phyloP scores from a whole-genome alignment of 225 moss, liverwort and hornwort genomes.

The Thuidium tamariscinum region DNA sequence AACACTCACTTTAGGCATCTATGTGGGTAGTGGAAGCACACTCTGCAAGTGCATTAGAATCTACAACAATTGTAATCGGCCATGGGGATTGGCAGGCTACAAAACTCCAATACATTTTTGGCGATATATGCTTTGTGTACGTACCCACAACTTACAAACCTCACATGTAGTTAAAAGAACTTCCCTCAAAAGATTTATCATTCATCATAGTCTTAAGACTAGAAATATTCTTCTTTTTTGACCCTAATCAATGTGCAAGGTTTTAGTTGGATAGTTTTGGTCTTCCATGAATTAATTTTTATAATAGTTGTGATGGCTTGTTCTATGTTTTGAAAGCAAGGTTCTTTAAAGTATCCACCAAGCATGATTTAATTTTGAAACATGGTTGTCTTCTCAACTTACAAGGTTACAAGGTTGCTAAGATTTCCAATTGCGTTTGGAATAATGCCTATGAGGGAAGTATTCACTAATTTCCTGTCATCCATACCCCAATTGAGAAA shows the following conservation, averaged over 20 bases:
- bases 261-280: background rate
- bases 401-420: conserved; percentile 23
- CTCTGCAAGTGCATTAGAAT: background rate
- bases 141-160: too few species aligned
- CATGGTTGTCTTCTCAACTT: background rate
- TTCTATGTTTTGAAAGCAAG: background rate
- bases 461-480: background rate
- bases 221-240: background rate
- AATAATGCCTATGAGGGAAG: background rate
- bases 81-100: background rate
- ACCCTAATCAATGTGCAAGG: too few species aligned
- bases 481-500: background rate
- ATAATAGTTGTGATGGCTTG: background rate
- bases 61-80: rapidly evolving
- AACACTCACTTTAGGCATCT: background rate
- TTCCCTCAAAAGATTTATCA: background rate
- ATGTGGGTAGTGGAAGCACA: background rate
- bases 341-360: background rate
- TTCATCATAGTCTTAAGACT: background rate
- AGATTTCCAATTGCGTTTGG: background rate
- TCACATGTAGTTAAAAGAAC: background rate
- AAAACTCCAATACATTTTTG: background rate
- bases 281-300: background rate
- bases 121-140: too few species aligned
- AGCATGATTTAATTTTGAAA: background rate